Percentiles rank a stretch among this genome's conserved stretches.
Conservation (phyloP, 1,284 basidiomycete genomes). For the Xerocomus nothofagi region DNA sequence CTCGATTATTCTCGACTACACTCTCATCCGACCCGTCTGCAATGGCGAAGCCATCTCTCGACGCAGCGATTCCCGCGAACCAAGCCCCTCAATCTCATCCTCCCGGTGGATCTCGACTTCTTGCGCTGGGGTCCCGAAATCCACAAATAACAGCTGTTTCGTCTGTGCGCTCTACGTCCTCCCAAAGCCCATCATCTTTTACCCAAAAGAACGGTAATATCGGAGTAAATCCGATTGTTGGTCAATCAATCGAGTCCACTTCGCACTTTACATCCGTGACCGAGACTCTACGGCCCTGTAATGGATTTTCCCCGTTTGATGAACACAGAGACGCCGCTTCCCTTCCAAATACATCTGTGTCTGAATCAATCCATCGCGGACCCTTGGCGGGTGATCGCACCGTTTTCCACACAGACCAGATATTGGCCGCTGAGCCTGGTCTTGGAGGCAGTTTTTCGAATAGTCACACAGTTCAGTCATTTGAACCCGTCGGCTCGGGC, state of each 20-base stretch:
- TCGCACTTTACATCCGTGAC: constrained; percentile 19
- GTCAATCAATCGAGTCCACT: constrained; percentile 23
- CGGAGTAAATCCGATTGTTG: constrained; percentile 27
- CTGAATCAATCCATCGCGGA: constrained; percentile 40
- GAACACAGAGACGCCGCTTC: constrained; percentile 39
- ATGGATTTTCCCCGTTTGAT: constrained; percentile 60
- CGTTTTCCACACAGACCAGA: constrained; percentile 28
- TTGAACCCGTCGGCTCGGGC: constrained; percentile 36
- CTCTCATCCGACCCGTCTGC: constrained; percentile 25
- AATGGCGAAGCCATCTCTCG: constrained; percentile 17
- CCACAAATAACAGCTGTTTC: constrained; percentile 22
- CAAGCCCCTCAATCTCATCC: constrained; percentile 52
- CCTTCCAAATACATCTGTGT: constrained; percentile 23
- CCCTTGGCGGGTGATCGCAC: constrained; percentile 27
- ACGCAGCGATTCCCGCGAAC: constrained; percentile 10
- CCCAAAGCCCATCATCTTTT: constrained; percentile 25
- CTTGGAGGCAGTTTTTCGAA: constrained; percentile 20
- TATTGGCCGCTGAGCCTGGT: constrained; percentile 17
- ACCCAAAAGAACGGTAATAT: constrained; percentile 25
- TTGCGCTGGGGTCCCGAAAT: constrained; percentile 62
- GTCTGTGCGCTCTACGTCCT: constrained; percentile 20
- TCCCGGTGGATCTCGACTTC: constrained; percentile 67
- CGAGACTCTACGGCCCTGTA: constrained; percentile 30
- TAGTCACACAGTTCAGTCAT: constrained; percentile 28
- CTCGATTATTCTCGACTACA: constrained; percentile 39